These are phyloP conservation scores for Aspergillus quadrilineatus DNA, from an alignment of 2,329 filamentous ascomycete genomes.

Conservation along the genomic window DNA sequence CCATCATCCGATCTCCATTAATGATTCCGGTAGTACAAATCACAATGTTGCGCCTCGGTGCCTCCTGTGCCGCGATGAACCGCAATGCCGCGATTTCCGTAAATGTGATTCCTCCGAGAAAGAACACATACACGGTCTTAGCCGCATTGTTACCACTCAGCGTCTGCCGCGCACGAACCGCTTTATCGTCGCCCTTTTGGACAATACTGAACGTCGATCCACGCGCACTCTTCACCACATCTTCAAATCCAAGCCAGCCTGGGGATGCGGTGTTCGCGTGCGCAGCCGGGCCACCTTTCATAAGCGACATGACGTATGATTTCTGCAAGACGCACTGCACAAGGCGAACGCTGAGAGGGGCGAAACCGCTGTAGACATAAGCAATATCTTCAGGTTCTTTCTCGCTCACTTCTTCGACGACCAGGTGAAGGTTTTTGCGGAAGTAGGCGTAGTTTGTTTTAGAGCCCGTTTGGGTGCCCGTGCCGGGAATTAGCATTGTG, in stretches of 20 bases:
- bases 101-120: conserved; percentile 93
- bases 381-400: conserved; percentile 90
- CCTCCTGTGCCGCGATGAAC: conserved; percentile 82
- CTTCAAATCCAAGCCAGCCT: conserved; percentile 92
- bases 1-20: conserved; percentile 86
- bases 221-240: conserved; percentile 80
- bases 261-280: conserved; percentile 62
- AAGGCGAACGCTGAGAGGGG: conserved; percentile 84
- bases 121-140: conserved; percentile 94
- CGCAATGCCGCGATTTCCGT: conserved; percentile 92
- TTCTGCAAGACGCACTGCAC: conserved; percentile 94
- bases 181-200: conserved; percentile 91
- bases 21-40: conserved; percentile 92
- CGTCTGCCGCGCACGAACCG: conserved; percentile 79
- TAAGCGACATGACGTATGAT: conserved; percentile 71
- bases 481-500: conserved; percentile 77
- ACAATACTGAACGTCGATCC: conserved; percentile 89
- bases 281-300: conserved; percentile 59
- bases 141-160: conserved; percentile 71
- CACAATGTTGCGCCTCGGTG: conserved; percentile 76
- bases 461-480: conserved; percentile 60
- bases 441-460: conserved; percentile 90
- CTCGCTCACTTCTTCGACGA: conserved; percentile 95
- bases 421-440: conserved; percentile 80
- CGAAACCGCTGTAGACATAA: conserved; percentile 98